Conservation (phyloP, 1,284 basidiomycete species). For the Kalmanozyma brasiliensis region DNA sequence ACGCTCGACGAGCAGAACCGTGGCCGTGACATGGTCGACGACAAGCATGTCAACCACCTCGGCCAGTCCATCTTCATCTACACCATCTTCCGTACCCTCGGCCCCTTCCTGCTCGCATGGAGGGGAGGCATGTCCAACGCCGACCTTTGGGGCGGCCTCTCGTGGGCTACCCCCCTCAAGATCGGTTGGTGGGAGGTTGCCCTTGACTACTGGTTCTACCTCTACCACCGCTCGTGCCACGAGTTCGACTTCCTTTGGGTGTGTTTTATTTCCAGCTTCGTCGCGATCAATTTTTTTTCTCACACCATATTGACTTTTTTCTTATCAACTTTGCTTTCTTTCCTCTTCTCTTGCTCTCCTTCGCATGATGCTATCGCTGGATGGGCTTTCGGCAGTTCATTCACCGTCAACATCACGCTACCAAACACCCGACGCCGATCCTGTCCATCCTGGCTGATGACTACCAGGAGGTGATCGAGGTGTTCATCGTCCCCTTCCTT, state of each 20-base stretch:
- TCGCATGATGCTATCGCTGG: no score
- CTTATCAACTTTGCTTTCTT: no score
- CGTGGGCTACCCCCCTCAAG: conserved; percentile 57
- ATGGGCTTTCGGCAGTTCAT: no score
- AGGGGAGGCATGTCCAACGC: conserved; percentile 57
- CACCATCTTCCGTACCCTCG: conserved; percentile 62
- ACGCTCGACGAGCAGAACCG: conserved; percentile 62
- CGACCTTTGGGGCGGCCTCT: conserved; percentile 53
- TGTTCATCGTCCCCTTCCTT: conserved; percentile 56
- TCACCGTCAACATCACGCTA: conserved; percentile 58
- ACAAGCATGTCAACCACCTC: conserved; percentile 63
- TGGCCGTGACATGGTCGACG: conserved; percentile 63
- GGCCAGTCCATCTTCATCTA: conserved; percentile 63
- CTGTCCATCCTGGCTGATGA: conserved; percentile 61
- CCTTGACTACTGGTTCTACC: conserved; percentile 61
- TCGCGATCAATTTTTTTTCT: no score
- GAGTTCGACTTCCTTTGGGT: conserved; percentile 58
- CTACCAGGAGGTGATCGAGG: conserved; percentile 60
- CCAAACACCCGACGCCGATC: conserved; percentile 60
- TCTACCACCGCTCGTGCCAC: conserved; percentile 59
- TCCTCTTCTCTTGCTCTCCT: no score
- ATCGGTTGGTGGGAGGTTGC: conserved; percentile 60
- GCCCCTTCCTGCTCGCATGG: conserved; percentile 59
- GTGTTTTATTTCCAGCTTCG: no score
- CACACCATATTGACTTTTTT: no score